Evolutionary conservation across 2,329 filamentous ascomycete genomes (phyloP).

Genomic region (Diaporthe sp.): DNA sequence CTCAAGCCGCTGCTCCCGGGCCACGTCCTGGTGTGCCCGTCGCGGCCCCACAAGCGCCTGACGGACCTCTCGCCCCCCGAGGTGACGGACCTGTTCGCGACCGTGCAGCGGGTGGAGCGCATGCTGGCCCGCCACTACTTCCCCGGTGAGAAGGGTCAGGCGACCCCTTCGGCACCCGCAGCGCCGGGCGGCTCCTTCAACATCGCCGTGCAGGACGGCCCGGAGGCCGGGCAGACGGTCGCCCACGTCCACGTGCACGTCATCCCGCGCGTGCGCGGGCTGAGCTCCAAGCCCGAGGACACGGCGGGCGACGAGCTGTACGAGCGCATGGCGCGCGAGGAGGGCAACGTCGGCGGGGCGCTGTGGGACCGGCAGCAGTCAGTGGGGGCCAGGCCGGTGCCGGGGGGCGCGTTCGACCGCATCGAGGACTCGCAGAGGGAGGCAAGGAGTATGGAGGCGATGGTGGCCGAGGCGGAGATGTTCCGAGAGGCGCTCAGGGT

Average conservation of each 20-base stretch:
- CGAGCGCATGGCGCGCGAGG: conserved; percentile 84
- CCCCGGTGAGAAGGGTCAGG: conserved; percentile 22
- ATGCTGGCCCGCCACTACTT: conserved; percentile 78
- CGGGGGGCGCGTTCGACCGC: conserved; percentile 72
- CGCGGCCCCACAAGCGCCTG: conserved; percentile 77
- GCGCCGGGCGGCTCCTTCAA: conserved; percentile 78
- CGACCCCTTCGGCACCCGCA: no score
- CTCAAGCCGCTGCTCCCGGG: conserved; percentile 94
- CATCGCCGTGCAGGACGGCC: conserved; percentile 94
- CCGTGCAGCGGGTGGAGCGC: conserved; percentile 84
- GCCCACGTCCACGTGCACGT: conserved; percentile 94
- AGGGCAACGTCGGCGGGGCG: conserved; percentile 84
- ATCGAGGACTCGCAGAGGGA: conserved; percentile 80
- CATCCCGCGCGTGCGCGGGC: conserved; percentile 78
- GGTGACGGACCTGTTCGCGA: conserved; percentile 85
- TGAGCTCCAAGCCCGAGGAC: conserved; percentile 57
- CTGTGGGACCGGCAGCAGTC: conserved; percentile 67
- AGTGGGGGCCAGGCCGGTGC: conserved; percentile 56
- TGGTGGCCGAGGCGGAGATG: conserved; percentile 82
- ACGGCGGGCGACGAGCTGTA: conserved; percentile 80
- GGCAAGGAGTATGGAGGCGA: conserved; percentile 79
- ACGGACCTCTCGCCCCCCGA: conserved; percentile 80
- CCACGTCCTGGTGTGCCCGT: conserved; percentile 91
- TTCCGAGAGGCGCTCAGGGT: conserved; percentile 67
- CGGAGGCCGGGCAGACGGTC: conserved; percentile 92